Evolutionary conservation across 371 early-diverging fungal genomes (phyloP).

Genomic region (Mortierella polycephala): DNA sequence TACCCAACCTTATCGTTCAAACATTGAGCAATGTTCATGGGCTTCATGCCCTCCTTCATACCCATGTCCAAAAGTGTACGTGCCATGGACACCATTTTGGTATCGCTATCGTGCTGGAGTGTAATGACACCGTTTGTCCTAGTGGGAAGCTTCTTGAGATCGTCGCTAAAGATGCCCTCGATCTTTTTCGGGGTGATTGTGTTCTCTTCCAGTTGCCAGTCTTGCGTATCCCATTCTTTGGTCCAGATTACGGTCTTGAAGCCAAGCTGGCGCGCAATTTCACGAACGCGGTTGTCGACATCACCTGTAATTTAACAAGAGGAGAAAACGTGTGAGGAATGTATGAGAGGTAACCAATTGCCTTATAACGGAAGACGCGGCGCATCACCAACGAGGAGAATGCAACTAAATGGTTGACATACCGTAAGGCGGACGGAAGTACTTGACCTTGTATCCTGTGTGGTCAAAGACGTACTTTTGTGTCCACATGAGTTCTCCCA

Average conservation of each 20-base stretch:
- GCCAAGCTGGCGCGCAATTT: constrained; percentile 64
- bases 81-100: constrained; percentile 40
- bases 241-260: constrained; percentile 60
- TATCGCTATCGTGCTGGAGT: constrained; percentile 44
- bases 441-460: constrained; percentile 69
- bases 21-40: constrained; percentile 39
- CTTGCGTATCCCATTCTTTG: constrained; percentile 49
- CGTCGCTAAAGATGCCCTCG: constrained; percentile 32
- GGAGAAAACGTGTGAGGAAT: background rate
- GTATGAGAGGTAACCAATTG: constrained; percentile 19
- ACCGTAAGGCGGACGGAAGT: constrained; percentile 68
- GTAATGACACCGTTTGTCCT: constrained; percentile 35
- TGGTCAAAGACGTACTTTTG: constrained; percentile 68
- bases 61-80: constrained; percentile 39
- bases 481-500: constrained; percentile 73
- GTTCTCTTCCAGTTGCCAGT: constrained; percentile 50
- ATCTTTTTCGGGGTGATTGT: constrained; percentile 30
- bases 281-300: constrained; percentile 73
- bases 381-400: too few species aligned
- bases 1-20: constrained; percentile 30
- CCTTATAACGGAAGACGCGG: too few species aligned
- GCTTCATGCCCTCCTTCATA: constrained; percentile 27
- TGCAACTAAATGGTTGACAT: background rate
- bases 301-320: constrained; percentile 53
- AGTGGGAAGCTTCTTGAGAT: constrained; percentile 1